A percentile compares a stretch with the other conserved stretches of the same genome.
Conservation (phyloP, 2,329 filamentous ascomycete genomes). For the Dendryphion nanum region DNA sequence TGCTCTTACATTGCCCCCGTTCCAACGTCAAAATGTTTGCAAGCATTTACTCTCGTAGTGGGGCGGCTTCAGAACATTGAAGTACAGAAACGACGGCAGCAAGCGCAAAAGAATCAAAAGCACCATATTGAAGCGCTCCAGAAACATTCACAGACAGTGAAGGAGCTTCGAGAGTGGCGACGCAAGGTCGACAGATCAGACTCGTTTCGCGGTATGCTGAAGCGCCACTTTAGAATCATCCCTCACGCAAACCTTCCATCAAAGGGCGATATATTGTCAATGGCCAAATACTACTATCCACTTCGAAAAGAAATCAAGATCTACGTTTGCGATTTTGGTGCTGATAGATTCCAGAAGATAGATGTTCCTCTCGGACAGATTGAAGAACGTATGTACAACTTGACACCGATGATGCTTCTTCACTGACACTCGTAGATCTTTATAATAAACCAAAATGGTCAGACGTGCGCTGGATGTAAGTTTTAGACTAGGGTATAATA, state of each 20-base stretch:
- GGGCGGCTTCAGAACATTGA: neutral
- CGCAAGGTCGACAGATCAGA: no score
- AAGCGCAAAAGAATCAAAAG: neutral
- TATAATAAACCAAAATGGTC: neutral
- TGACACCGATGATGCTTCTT: no score
- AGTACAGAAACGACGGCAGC: neutral
- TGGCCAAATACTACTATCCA: neutral
- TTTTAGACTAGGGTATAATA: neutral
- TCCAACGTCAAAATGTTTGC: neutral
- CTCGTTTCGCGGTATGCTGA: no score
- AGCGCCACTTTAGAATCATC: no score
- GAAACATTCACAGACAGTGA: no score
- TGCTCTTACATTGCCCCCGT: neutral
- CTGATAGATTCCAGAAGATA: neutral
- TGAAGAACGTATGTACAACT: no score
- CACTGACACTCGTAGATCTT: no score
- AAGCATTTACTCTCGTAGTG: neutral
- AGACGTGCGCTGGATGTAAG: conserved; percentile 1
- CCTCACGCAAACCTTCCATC: neutral
- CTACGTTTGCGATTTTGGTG: conserved; percentile 1
- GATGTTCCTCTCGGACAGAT: neutral
- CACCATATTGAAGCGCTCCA: no score
- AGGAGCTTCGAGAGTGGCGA: neutral
- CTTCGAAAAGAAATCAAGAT: neutral
- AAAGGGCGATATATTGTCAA: neutral